These are phyloP conservation scores for Hemileccinum rubropunctum DNA, from an alignment of 768 basidiomycete genomes.

Conservation along the genomic window DNA sequence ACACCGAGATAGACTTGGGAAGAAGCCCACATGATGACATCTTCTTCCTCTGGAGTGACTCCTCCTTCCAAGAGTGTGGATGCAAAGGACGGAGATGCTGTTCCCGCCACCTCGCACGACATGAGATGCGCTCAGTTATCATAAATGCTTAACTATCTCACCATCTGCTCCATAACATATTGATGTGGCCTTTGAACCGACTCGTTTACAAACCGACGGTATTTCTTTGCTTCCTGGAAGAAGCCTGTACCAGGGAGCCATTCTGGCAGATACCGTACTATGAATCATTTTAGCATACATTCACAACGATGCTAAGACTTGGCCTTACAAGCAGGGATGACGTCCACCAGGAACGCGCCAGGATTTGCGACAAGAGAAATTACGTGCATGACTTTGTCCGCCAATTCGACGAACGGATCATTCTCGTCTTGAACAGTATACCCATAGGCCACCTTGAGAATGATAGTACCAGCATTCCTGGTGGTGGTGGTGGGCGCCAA, in stretches of 20 bases:
- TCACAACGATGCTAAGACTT: background rate
- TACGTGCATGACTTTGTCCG: conserved; percentile 20
- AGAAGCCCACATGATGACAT: conserved; percentile 19
- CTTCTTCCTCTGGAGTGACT: conserved; percentile 17
- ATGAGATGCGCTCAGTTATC: background rate
- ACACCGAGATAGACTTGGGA: conserved; percentile 10
- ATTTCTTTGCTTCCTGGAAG: conserved; percentile 28
- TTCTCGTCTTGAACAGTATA: conserved; percentile 34
- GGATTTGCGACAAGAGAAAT: conserved; percentile 7
- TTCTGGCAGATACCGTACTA: conserved; percentile 31
- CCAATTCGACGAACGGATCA: conserved; percentile 36
- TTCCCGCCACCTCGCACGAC: conserved; percentile 13
- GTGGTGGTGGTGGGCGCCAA: background rate
- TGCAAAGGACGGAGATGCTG: conserved; percentile 18
- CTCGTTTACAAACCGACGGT: conserved; percentile 26
- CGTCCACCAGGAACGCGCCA: conserved; percentile 22
- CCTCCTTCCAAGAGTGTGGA: conserved; percentile 13
- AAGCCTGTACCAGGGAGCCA: conserved; percentile 38
- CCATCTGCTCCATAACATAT: conserved; percentile 26
- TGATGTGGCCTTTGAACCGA: conserved; percentile 45
- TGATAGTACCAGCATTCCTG: background rate
- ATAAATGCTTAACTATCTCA: conserved; percentile 14
- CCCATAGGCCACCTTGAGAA: conserved; percentile 31
- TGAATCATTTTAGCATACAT: conserved; percentile 1
- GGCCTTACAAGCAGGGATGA: conserved; percentile 19